Evolutionary conservation across 192 early-diverging fungal species (phyloP).

Genomic region (Coemansia javaensis): DNA sequence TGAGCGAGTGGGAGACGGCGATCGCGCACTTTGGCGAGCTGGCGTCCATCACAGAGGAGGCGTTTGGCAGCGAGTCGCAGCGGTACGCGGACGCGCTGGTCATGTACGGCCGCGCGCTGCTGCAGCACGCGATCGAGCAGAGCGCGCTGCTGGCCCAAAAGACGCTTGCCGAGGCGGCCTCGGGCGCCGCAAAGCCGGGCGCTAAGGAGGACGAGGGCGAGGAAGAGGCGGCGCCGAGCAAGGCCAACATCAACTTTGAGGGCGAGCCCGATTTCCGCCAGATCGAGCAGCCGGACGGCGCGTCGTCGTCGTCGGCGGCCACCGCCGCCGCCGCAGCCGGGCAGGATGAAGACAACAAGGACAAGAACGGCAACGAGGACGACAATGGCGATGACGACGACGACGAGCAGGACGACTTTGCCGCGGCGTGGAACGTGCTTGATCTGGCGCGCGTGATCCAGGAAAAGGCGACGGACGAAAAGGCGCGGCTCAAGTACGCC

Average conservation of each 20-base stretch:
- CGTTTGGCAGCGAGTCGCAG: conserved; percentile 57
- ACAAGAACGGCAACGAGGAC: conserved; percentile 8
- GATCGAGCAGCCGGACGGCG: conserved; percentile 19
- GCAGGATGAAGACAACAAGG: too few relatives aligned
- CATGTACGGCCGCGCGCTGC: conserved; percentile 67
- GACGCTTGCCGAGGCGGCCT: conserved; percentile 48
- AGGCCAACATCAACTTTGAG: conserved; percentile 62
- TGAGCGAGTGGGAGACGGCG: conserved; percentile 60
- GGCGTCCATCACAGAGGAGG: conserved; percentile 58
- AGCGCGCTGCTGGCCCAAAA: conserved; percentile 67
- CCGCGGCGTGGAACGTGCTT: conserved; percentile 78
- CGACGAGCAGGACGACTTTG: conserved; percentile 58
- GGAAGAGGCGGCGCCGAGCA: conserved; percentile 6
- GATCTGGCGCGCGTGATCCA: conserved; percentile 82
- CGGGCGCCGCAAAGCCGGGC: conserved; percentile 19
- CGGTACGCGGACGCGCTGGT: conserved; percentile 69
- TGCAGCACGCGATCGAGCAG: conserved; percentile 70
- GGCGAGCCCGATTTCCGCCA: conserved; percentile 58
- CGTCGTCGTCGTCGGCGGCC: conserved; percentile 31
- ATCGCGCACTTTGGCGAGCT: conserved; percentile 66
- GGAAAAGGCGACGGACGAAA: conserved; percentile 51
- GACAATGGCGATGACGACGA: conserved; percentile 41
- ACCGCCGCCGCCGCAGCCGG: too few relatives aligned
- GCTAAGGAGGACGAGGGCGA: conserved; percentile 11
- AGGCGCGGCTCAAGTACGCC: conserved; percentile 65